Evolutionary conservation across 768 basidiomycete species (phyloP).

Genomic region (Rubroboletus pulcherrimus): DNA sequence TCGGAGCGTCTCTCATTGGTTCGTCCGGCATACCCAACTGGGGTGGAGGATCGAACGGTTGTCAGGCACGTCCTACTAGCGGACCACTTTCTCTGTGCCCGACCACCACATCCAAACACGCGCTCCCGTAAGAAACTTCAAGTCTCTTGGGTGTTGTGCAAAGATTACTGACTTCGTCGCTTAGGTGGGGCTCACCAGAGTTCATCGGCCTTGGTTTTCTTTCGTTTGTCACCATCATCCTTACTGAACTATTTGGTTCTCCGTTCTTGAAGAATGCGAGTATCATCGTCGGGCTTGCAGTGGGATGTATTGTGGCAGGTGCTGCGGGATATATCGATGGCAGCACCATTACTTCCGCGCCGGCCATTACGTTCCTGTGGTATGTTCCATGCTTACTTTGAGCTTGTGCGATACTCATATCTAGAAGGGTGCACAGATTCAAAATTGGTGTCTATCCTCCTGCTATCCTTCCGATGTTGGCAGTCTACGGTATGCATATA

Average conservation of each 20-base stretch:
- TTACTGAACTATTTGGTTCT: slow-evolving; percentile 79
- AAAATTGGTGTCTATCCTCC: slow-evolving; percentile 74
- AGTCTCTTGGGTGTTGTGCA: background rate
- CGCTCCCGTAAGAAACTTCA: slow-evolving; percentile 49
- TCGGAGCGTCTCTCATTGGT: slow-evolving; percentile 75
- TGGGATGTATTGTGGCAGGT: slow-evolving; percentile 80
- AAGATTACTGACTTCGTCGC: background rate
- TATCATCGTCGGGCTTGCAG: slow-evolving; percentile 68
- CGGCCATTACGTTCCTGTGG: slow-evolving; percentile 82
- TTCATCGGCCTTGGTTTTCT: slow-evolving; percentile 88
- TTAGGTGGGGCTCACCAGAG: slow-evolving; percentile 74
- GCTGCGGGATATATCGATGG: slow-evolving; percentile 75
- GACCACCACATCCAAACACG: slow-evolving; percentile 61
- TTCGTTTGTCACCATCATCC: slow-evolving; percentile 69
- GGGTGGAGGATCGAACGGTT: slow-evolving; percentile 81
- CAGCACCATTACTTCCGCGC: slow-evolving; percentile 60
- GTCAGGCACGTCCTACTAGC: slow-evolving; percentile 52
- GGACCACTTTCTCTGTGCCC: slow-evolving; percentile 75
- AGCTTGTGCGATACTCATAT: background rate
- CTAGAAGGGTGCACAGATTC: slow-evolving; percentile 64
- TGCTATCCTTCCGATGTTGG: slow-evolving; percentile 57
- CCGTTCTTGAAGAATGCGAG: slow-evolving; percentile 82
- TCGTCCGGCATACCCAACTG: slow-evolving; percentile 73
- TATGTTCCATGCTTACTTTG: slow-evolving; percentile 12
- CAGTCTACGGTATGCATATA: slow-evolving; percentile 46